A percentile compares a stretch with the other conserved stretches of the same genome.
phyloP scores from a whole-genome alignment of 768 basidiomycete genomes.

The Daedaleopsis sinensis region DNA sequence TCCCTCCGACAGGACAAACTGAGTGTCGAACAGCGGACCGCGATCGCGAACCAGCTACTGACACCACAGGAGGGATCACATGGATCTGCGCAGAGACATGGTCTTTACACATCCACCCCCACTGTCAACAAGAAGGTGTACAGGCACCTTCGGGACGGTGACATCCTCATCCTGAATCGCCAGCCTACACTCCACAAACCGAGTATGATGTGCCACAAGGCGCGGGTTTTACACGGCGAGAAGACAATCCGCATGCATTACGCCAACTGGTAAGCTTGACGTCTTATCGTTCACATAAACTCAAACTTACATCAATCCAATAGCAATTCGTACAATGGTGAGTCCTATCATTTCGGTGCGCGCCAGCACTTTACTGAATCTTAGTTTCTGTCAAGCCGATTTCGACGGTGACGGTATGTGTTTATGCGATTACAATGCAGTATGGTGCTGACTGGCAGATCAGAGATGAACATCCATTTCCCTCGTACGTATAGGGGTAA shows the following conservation, averaged over 20 bases:
- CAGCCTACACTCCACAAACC: constrained; percentile 99
- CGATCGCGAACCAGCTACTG: constrained; percentile 92
- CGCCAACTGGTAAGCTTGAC: constrained; percentile 85
- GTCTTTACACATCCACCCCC: constrained; percentile 75
- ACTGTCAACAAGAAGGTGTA: constrained; percentile 97
- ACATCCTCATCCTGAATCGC: constrained; percentile 93
- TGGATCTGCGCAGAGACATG: constrained; percentile 42
- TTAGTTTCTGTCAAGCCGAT: constrained; percentile 55
- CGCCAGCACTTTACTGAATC: neutral
- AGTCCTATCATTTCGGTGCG: constrained; percentile 25
- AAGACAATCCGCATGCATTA: constrained; percentile 99
- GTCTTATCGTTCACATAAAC: neutral
- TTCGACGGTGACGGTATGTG: constrained; percentile 87
- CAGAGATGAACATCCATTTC: constrained; percentile 99
- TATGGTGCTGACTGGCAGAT: constrained; percentile 15
- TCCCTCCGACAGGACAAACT: constrained; percentile 68
- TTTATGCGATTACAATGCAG: neutral
- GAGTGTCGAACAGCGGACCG: constrained; percentile 86
- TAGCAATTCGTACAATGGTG: constrained; percentile 97
- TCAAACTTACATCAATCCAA: constrained; percentile 8
- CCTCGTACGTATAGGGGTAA: constrained; percentile 66
- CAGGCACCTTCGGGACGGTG: constrained; percentile 91
- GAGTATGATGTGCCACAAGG: constrained; percentile 98
- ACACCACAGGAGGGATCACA: constrained; percentile 84
- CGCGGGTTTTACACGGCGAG: constrained; percentile 89